Evolutionary conservation across 2,329 filamentous ascomycete genomes (phyloP).

Genomic region (Diaporthe humulicola): DNA sequence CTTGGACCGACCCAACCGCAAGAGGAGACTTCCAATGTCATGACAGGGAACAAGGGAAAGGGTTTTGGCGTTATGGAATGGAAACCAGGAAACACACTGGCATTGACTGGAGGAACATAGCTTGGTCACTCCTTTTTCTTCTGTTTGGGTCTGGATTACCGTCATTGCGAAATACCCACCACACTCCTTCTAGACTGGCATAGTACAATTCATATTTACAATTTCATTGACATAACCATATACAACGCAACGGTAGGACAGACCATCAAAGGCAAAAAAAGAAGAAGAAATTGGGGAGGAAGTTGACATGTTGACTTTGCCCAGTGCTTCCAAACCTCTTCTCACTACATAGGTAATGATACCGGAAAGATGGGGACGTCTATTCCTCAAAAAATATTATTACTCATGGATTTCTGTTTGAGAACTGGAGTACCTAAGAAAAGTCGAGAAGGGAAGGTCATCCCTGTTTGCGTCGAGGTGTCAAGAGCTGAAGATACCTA

Average conservation of each 20-base stretch:
- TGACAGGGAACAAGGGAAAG: background rate
- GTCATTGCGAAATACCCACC: slow-evolving; percentile 35
- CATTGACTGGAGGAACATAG: slow-evolving; percentile 23
- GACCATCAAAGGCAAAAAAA: background rate
- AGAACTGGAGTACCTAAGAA: background rate
- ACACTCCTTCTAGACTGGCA: slow-evolving; percentile 37
- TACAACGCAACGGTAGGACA: background rate
- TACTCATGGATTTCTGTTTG: background rate
- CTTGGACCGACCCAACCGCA: background rate
- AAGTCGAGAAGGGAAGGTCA: background rate
- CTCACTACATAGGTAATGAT: too few species aligned
- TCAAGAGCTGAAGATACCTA: too few species aligned
- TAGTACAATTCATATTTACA: slow-evolving; percentile 11
- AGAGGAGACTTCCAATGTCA: background rate
- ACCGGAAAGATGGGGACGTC: too few species aligned
- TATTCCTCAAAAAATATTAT: too few species aligned
- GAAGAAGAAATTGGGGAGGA: background rate
- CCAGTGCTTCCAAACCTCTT: too few species aligned
- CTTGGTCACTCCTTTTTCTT: slow-evolving; percentile 35
- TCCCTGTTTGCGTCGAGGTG: background rate
- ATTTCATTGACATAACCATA: background rate
- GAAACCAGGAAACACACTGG: slow-evolving; percentile 25
- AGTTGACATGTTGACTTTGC: too few species aligned
- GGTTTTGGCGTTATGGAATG: slow-evolving; percentile 31
- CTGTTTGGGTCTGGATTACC: slow-evolving; percentile 20